Conservation (phyloP, 371 early-diverging fungal species). For the Actinomortierella wolfii region DNA sequence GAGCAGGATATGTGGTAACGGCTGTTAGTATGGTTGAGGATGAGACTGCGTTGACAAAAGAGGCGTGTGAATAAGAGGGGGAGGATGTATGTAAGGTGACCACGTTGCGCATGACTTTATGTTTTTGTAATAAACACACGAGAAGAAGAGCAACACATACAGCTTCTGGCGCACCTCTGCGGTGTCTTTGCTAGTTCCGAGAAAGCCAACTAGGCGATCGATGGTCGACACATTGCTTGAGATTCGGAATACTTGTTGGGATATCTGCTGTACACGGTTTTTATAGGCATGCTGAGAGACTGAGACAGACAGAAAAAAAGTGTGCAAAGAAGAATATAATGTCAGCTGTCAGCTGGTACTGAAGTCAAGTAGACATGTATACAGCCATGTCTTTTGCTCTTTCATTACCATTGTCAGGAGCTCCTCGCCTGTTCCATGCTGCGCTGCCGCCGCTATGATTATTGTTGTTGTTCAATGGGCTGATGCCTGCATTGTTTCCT, state of each 20-base stretch:
- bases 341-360: too few species aligned
- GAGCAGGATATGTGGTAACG: background rate
- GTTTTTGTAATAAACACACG: background rate
- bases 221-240: constrained; percentile 83
- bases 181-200: constrained; percentile 83
- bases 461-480: constrained; percentile 19
- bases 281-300: constrained; percentile 63
- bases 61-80: background rate
- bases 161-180: constrained; percentile 73
- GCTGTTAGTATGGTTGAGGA: background rate
- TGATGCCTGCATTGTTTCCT: constrained; percentile 10
- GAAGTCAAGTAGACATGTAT: too few species aligned
- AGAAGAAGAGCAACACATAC: constrained; percentile 52
- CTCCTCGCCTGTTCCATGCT: constrained; percentile 7
- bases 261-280: constrained; percentile 51
- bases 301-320: constrained; percentile 1
- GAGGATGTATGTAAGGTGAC: background rate
- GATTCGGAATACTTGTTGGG: constrained; percentile 78
- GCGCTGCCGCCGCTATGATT: constrained; percentile 2
- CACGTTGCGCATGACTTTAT: too few species aligned
- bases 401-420: constrained; percentile 1
- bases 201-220: constrained; percentile 74
- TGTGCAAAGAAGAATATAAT: too few species aligned
- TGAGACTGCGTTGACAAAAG: background rate
- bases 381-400: background rate